A percentile compares a stretch with the other conserved stretches of the same genome.
Conservation (phyloP, 441 rosid genomes). For the Aquilaria agallochum region DNA sequence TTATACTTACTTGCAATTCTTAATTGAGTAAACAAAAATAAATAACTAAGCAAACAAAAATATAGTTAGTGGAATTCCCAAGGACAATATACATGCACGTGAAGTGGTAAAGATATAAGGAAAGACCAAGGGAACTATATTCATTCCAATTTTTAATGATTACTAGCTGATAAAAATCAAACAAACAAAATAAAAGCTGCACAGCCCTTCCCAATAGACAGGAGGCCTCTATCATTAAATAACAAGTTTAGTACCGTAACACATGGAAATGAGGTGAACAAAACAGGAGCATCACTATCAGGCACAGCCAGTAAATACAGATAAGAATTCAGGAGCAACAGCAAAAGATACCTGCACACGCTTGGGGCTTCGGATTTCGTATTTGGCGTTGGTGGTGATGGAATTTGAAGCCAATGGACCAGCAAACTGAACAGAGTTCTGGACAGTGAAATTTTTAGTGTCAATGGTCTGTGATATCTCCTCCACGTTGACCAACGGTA, state of each 20-base stretch:
- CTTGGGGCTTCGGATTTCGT: constrained; percentile 82
- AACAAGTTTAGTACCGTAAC: too few relatives aligned
- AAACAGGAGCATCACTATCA: too few relatives aligned
- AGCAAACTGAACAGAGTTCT: constrained; percentile 71
- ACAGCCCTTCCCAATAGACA: too few relatives aligned
- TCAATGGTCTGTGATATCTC: constrained; percentile 95
- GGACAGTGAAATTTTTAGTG: constrained; percentile 70
- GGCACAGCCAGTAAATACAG: background rate
- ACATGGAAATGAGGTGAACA: too few relatives aligned
- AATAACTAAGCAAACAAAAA: background rate
- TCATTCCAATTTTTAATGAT: background rate
- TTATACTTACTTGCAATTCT: too few relatives aligned
- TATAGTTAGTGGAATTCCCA: too few relatives aligned
- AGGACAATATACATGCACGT: too few relatives aligned
- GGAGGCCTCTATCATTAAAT: too few relatives aligned
- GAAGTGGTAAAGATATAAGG: background rate
- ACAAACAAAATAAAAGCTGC: too few relatives aligned
- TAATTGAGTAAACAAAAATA: background rate
- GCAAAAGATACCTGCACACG: background rate
- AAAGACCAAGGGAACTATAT: background rate
- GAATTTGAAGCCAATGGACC: constrained; percentile 85
- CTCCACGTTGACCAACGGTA: constrained; percentile 71
- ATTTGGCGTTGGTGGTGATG: constrained; percentile 81
- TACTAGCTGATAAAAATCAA: too few relatives aligned
- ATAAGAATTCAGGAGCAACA: background rate